Conservation (phyloP, 495 filamentous ascomycete genomes). For the Pyronema domesticum region DNA sequence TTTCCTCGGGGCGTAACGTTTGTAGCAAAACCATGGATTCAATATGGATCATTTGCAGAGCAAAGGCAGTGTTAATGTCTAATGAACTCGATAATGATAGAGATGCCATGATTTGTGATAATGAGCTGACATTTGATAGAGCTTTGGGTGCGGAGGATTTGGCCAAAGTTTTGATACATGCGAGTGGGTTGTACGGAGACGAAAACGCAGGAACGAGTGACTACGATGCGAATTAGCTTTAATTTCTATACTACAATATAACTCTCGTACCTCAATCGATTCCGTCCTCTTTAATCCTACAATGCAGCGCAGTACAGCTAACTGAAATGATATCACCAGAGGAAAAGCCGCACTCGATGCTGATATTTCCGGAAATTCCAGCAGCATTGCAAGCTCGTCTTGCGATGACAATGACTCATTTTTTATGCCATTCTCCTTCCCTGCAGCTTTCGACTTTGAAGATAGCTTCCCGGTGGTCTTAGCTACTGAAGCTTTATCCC, state of each 20-base stretch:
- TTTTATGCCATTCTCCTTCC: slow-evolving; percentile 29
- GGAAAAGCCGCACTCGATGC: slow-evolving; percentile 10
- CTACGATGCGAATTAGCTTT: slow-evolving; percentile 7
- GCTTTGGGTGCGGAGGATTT: slow-evolving; percentile 16
- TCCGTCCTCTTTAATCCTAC: slow-evolving; percentile 20
- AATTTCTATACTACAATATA: neutral
- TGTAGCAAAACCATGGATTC: neutral
- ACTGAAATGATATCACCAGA: slow-evolving; percentile 18
- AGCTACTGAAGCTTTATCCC: slow-evolving; percentile 12
- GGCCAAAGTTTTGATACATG: slow-evolving; percentile 13
- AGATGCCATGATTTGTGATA: slow-evolving; percentile 16
- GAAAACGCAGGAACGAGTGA: slow-evolving; percentile 17
- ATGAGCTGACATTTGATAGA: slow-evolving; percentile 12
- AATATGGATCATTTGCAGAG: neutral
- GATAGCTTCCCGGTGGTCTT: slow-evolving; percentile 19
- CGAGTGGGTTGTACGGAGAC: slow-evolving; percentile 12
- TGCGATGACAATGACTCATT: slow-evolving; percentile 27
- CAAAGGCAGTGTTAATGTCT: neutral
- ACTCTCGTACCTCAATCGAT: slow-evolving; percentile 12
- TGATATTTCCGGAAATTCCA: slow-evolving; percentile 18
- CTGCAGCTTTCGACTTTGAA: slow-evolving; percentile 23
- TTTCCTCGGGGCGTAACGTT: neutral
- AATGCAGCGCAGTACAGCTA: slow-evolving; percentile 20
- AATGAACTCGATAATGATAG: slow-evolving; percentile 2
- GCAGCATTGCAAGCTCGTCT: slow-evolving; percentile 24